Evolutionary conservation across 768 basidiomycete genomes (phyloP), one percentile per base, ranked within the genome.

Genomic region (Leccinum incarnatum): DNA sequence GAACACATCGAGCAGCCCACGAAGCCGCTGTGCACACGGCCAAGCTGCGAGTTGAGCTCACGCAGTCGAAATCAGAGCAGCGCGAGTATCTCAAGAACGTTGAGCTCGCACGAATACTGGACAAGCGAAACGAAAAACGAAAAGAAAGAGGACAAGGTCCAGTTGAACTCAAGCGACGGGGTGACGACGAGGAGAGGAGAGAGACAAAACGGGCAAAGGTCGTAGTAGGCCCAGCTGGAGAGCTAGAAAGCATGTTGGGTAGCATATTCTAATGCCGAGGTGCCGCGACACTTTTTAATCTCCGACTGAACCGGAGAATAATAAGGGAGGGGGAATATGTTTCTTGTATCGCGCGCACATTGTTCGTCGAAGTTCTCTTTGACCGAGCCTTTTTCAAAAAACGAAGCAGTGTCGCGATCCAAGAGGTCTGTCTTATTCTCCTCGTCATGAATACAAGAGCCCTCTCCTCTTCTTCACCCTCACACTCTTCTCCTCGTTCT

Each of bases 11-110:
- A 17, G 36, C 63, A 98, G 97, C 95, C 29, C 91, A 98, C 65
- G 97, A 98, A 75, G 86, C 92, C 9, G 95, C 94, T 17, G 78
- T 92, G 17, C 93, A 95, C 67, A 76, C 87, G 5, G 91, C 95
- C 6, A 89, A 89, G 69, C 77, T 99, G n/a, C 93, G 96, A 5
- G 85, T 91, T 36, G 95, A 98, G 68, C 81, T 99, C 25, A 83
- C 92, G 0, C 89, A 95, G 66, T 96, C 94, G 23, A 85, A 81
- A 67, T 77, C 83, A 30, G 97, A 98, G 74, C 95, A 99, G 70
- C 84, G 85, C 48, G 92, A 95, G 37, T 98, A 99, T 73, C 82
- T 98, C 54, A 85, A 83, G 71, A 95, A 97, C 60, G 97, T 99
- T 29, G 96, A 98, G 69, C 83, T 95, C 17, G 95, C 95, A 2